Base-by-base conservation (phyloP, 2,329 filamentous ascomycete genomes). In the Aspergillus sojae region DNA sequence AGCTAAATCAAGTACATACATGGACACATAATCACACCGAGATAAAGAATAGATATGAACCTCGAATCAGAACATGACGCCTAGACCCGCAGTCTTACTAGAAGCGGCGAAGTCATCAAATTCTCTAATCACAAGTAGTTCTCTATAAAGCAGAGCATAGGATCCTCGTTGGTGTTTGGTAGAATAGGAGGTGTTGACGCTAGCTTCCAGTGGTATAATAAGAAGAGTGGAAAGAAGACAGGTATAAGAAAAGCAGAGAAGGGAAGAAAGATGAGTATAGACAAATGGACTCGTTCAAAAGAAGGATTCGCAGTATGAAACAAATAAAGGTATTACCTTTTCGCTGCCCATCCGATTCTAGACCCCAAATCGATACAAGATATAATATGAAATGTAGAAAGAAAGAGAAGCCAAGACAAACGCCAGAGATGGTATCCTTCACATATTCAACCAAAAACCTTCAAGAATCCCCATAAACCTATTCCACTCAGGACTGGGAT, bases 381-480 rank as follows among this genome's bases (percentile, higher is more conserved):
- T 16, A 12, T 39, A 26, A 11, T 36, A 11, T 16, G 23, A 56
- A 54, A 52, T 28, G 52, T 23, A 28, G 46, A 62, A 61, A 48
- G 61, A 48, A 52, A 60, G 16, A 57, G 62, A 55, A 45, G 14
- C 16, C 26, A 26, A 45, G 52, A 39, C 16, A 19, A 50, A 58
- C 56, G 56, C 23, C 23, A 16, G 52, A 55, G 32, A 30, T 19
- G 28, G 46, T 52, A 43, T 61, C 7, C 23, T 50, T 21, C 28
- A 45, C 19, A n/a, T 55, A 56, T 64, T 71, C 67, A 77, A 39
- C 89, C 90, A 83, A 97, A 97, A 56, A 93, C 78, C 81, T 91
- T 96, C 71, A 98, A 84, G 77, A 99, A 97, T 0, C 90, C 91
- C 90, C 92, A 97, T 65, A 99, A 88, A 7, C 94, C 94, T 53